phyloP scores from a whole-genome alignment of 371 early-diverging fungal species.

The Blastocladiella emersonii region DNA sequence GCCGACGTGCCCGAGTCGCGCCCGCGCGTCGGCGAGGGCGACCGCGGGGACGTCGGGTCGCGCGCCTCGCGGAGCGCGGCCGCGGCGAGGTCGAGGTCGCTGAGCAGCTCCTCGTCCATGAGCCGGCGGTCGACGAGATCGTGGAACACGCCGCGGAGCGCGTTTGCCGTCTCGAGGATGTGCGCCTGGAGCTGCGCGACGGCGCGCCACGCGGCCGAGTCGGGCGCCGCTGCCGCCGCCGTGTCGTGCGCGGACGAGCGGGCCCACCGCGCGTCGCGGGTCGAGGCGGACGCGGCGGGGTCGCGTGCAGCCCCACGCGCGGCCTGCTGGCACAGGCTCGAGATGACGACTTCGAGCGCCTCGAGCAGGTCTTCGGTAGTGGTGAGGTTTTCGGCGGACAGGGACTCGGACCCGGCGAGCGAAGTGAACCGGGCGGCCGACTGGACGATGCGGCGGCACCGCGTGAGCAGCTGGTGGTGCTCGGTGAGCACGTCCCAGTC shows the following conservation, averaged over 20 bases:
- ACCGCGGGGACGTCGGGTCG: too few species aligned
- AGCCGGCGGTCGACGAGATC: background rate
- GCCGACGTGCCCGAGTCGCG: too few species aligned
- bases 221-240: background rate
- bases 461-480: background rate
- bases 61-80: background rate
- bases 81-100: background rate
- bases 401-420: background rate
- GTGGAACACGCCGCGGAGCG: background rate
- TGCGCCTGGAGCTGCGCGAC: background rate
- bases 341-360: background rate
- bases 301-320: background rate
- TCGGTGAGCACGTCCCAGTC: background rate
- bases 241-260: background rate
- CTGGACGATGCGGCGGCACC: background rate
- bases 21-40: too few species aligned
- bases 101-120: background rate
- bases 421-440: background rate
- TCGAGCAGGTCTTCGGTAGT: constrained; percentile 1
- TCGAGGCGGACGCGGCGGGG: background rate
- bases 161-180: background rate
- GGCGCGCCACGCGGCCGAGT: background rate
- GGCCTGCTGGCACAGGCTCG: background rate
- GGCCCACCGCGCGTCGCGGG: background rate
- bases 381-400: background rate